phyloP scores from a whole-genome alignment of 2,329 filamentous ascomycete species.

The Cercospora sojina region DNA sequence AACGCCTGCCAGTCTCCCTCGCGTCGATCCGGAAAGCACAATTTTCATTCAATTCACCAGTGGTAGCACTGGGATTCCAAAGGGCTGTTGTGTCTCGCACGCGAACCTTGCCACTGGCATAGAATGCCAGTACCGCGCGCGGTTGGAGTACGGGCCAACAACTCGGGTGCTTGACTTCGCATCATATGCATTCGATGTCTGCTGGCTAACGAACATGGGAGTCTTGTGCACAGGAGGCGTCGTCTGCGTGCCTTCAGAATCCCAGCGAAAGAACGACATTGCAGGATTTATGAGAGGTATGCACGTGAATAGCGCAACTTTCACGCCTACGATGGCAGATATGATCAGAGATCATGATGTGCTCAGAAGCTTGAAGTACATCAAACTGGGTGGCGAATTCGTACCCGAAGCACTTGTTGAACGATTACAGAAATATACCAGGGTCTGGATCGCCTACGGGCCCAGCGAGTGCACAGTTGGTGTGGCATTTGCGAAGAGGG shows the following conservation, averaged over 20 bases:
- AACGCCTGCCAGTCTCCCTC: slow-evolving; percentile 7
- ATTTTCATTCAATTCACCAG: slow-evolving; percentile 9
- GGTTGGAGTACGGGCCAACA: not conserved
- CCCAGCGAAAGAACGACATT: not conserved
- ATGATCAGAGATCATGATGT: slow-evolving; percentile 2
- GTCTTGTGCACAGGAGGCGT: not conserved
- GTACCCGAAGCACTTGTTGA: not conserved
- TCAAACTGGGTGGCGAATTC: not conserved
- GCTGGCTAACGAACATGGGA: not conserved
- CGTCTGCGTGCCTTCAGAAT: slow-evolving; percentile 9
- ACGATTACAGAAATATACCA: not conserved
- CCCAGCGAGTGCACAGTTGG: slow-evolving; percentile 4
- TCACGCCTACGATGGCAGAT: not conserved
- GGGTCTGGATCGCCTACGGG: slow-evolving; percentile 1
- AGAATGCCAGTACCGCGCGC: not conserved
- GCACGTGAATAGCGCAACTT: not conserved
- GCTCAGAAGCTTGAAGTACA: not conserved
- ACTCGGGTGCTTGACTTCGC: slow-evolving; percentile 27
- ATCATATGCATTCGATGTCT: slow-evolving; percentile 28
- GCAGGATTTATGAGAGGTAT: not conserved
- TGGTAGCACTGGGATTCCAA: slow-evolving; percentile 14
- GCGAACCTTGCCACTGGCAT: slow-evolving; percentile 7
- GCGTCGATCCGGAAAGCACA: slow-evolving; percentile 5
- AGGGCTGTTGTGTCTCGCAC: slow-evolving; percentile 12
- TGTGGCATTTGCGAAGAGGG: slow-evolving; percentile 2